A percentile compares a stretch with the other conserved stretches of the same genome.
These are phyloP conservation scores for Coelastrella sp. DNA, from an alignment of 139 green algal species.

Conservation along the genomic window DNA sequence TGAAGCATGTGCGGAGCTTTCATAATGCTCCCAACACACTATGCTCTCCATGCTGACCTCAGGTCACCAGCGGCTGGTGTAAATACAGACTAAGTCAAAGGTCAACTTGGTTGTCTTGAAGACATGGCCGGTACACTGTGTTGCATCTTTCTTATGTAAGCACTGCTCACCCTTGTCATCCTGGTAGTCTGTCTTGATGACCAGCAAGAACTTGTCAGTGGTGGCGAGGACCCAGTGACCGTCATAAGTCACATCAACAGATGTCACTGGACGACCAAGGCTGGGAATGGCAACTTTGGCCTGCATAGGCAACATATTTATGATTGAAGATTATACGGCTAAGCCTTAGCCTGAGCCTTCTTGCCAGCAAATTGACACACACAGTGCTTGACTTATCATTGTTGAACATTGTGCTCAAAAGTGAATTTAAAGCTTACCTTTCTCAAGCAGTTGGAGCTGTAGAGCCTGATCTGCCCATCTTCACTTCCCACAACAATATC, in stretches of 20 bases:
- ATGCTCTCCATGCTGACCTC: too few relatives aligned
- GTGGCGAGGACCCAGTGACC: conserved; percentile 90
- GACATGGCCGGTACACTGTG: not conserved
- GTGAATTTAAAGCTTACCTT: not conserved
- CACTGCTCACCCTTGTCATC: conserved; percentile 53
- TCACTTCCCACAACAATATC: conserved; percentile 85
- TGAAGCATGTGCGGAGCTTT: too few relatives aligned
- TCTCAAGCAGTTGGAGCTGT: conserved; percentile 80
- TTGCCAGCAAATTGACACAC: too few relatives aligned
- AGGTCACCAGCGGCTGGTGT: too few relatives aligned
- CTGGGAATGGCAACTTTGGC: conserved; percentile 75
- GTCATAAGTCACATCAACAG: conserved; percentile 93
- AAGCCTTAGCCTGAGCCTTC: too few relatives aligned
- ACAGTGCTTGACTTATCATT: too few relatives aligned
- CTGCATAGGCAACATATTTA: conserved; percentile 11
- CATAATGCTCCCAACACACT: too few relatives aligned
- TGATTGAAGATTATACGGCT: too few relatives aligned
- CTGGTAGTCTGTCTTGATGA: conserved; percentile 90
- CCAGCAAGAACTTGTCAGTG: conserved; percentile 92
- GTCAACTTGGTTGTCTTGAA: too few relatives aligned
- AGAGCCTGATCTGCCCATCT: conserved; percentile 92
- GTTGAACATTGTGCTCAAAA: too few relatives aligned
- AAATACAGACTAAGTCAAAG: too few relatives aligned
- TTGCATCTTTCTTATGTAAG: not conserved
- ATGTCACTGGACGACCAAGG: conserved; percentile 89